Conservation (phyloP, 2,329 filamentous ascomycete genomes). For the Lachnellula occidentalis region DNA sequence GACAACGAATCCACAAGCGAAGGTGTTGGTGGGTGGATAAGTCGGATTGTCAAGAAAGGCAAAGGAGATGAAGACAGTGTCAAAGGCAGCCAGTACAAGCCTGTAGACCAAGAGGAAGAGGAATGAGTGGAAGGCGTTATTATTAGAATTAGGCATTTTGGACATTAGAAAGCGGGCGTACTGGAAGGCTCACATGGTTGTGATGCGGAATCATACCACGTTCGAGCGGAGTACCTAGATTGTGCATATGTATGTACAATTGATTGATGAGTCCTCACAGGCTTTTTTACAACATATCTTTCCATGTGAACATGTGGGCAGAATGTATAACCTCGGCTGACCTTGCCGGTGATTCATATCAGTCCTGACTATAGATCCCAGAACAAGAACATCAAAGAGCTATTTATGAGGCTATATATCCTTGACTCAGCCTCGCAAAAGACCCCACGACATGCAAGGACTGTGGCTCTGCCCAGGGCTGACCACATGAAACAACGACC, state of each 20-base stretch:
- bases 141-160: slow-evolving; percentile 1
- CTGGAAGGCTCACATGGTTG: slow-evolving; percentile 1
- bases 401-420: too few relatives aligned
- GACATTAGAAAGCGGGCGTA: slow-evolving; percentile 16
- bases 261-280: not conserved
- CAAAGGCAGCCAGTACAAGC: slow-evolving; percentile 28
- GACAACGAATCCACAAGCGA: slow-evolving; percentile 33
- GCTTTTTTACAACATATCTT: not conserved
- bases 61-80: slow-evolving; percentile 34
- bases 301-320: too few relatives aligned
- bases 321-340: too few relatives aligned
- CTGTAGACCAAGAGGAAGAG: slow-evolving; percentile 41
- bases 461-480: not conserved
- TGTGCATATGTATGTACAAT: slow-evolving; percentile 7
- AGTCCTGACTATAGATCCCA: too few relatives aligned
- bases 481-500: not conserved
- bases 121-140: slow-evolving; percentile 8
- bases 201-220: slow-evolving; percentile 13
- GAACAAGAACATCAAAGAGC: too few relatives aligned
- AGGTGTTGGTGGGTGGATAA: slow-evolving; percentile 65
- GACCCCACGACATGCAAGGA: too few relatives aligned
- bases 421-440: too few relatives aligned
- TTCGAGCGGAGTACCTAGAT: slow-evolving; percentile 3
- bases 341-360: too few relatives aligned
- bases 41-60: slow-evolving; percentile 54